A percentile compares a stretch with the other conserved stretches of the same genome.
These are phyloP conservation scores for Dillenia suffruticosa DNA, from an alignment of 164 flowering plant species.

Conservation along the genomic window DNA sequence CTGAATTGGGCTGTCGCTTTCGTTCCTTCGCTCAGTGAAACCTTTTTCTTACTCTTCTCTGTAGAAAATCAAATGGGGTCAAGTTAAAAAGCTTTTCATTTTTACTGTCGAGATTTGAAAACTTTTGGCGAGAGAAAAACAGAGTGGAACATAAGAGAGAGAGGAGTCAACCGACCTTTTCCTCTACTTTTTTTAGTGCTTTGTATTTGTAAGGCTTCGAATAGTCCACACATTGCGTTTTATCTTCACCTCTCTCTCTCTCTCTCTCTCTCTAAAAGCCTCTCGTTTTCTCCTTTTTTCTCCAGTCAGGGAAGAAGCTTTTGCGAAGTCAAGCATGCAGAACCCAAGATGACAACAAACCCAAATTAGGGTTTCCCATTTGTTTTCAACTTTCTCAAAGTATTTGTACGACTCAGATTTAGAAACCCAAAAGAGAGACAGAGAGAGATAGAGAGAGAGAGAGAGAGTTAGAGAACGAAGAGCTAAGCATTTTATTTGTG, in stretches of 20 bases:
- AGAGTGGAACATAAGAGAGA: slow-evolving; percentile 9
- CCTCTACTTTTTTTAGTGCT: slow-evolving; percentile 19
- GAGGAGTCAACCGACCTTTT: slow-evolving; percentile 60
- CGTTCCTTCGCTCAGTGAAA: too few species aligned
- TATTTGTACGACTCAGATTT: slow-evolving; percentile 8
- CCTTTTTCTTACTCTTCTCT: too few species aligned
- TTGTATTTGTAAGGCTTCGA: slow-evolving; percentile 70
- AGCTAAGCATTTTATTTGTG: slow-evolving; percentile 23
- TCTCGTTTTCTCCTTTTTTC: slow-evolving; percentile 13
- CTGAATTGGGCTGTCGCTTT: too few species aligned
- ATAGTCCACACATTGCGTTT: slow-evolving; percentile 57
- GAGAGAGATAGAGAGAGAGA: slow-evolving; percentile 8
- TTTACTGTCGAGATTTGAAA: too few species aligned
- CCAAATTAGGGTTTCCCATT: slow-evolving; percentile 26
- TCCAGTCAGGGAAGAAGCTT: slow-evolving; percentile 4
- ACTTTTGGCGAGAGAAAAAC: too few species aligned
- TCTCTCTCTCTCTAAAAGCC: slow-evolving; percentile 14
- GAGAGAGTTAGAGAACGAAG: slow-evolving; percentile 64
- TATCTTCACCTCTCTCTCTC: slow-evolving; percentile 27
- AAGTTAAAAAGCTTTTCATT: too few species aligned
- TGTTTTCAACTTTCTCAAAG: background rate
- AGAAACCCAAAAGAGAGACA: background rate
- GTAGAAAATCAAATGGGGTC: too few species aligned
- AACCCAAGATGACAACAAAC: slow-evolving; percentile 16
- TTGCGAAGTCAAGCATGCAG: slow-evolving; percentile 42